These are phyloP conservation scores for Acarospora socialis DNA, from an alignment of 2,329 filamentous ascomycete species.

Conservation along the genomic window DNA sequence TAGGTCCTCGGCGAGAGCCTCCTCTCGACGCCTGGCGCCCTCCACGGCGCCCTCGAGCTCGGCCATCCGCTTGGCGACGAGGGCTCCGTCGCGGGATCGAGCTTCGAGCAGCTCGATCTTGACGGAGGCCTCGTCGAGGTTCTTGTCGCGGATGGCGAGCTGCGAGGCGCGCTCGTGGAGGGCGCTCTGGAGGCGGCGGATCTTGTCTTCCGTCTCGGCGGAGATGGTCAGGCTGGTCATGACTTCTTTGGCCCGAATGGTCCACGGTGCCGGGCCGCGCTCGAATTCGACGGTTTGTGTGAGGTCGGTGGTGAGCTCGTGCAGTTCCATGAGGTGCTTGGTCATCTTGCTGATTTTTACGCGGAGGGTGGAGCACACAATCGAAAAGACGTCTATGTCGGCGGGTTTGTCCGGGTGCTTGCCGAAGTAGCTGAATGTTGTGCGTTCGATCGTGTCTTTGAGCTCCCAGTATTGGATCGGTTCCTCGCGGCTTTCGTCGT, in stretches of 20 bases:
- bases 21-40: slow-evolving; percentile 5
- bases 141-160: slow-evolving; percentile 61
- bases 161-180: slow-evolving; percentile 61
- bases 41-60: slow-evolving; percentile 10
- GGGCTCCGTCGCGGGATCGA: slow-evolving; percentile 8
- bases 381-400: too few relatives aligned
- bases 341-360: slow-evolving; percentile 52
- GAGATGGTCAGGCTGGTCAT: slow-evolving; percentile 69
- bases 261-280: slow-evolving; percentile 62
- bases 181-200: slow-evolving; percentile 65
- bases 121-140: slow-evolving; percentile 52
- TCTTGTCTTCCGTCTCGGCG: slow-evolving; percentile 71
- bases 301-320: slow-evolving; percentile 54
- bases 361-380: slow-evolving; percentile 51
- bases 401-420: not conserved
- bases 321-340: slow-evolving; percentile 53
- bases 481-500: slow-evolving; percentile 57
- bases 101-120: slow-evolving; percentile 14
- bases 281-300: slow-evolving; percentile 69
- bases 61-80: slow-evolving; percentile 8
- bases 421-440: slow-evolving; percentile 1
- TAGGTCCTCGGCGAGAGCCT: slow-evolving; percentile 6
- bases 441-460: slow-evolving; percentile 28
- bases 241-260: slow-evolving; percentile 64
- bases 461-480: slow-evolving; percentile 54